Evolutionary conservation across 495 filamentous ascomycete genomes (phyloP), one percentile per base, ranked within the genome.

Genomic region (Aspergillus incahuasiensis): DNA sequence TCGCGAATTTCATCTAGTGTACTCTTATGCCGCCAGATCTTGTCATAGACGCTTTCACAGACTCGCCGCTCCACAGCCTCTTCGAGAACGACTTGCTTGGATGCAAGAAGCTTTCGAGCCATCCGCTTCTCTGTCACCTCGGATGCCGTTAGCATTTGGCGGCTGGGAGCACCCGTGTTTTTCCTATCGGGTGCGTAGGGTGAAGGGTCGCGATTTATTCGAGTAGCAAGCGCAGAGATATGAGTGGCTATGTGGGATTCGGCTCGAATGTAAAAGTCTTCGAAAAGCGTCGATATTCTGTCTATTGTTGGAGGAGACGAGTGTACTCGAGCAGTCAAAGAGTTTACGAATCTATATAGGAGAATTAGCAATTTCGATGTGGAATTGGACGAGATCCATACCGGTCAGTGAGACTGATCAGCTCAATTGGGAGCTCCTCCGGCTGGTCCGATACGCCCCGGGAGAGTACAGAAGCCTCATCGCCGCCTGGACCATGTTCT

Each of bases 1-100:
- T 99, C 94, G 60, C 92, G 80, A 7, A 92, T 91, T 66, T 97
- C 94, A 68, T 99, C 94, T 67, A 97, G 80, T 2, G 92, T 95
- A 62, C 79, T 94, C 49, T 86, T 85, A 67, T 99, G 94, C 39
- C 92, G 83, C 83, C 90, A 99, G 63, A 97, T 85, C 43, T 86
- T 84, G 54, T 84, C 81, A 62, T 97, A 97, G 19, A 97, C 82
- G 25, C 81, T 81, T 66, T 96, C 90, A 67, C 91, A 96, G 9
- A 94, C 85, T 59, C 85, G 81, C 63, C 86, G 83, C 63, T 99
- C 94, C 5, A 97, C 86, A 3, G 92, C 92, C 68, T 99, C 94
- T 72, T 99, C 92, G 39, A 97, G 70, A 38, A 86, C 82, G 6
- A 80, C 63, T 38, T 82, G 78, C 74, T 94, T 95, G 16, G 84